A percentile compares a stretch with the other conserved stretches of the same genome.
Conservation (phyloP, 805 yeast genomes). For the Helenozyma baotianmanensis region DNA sequence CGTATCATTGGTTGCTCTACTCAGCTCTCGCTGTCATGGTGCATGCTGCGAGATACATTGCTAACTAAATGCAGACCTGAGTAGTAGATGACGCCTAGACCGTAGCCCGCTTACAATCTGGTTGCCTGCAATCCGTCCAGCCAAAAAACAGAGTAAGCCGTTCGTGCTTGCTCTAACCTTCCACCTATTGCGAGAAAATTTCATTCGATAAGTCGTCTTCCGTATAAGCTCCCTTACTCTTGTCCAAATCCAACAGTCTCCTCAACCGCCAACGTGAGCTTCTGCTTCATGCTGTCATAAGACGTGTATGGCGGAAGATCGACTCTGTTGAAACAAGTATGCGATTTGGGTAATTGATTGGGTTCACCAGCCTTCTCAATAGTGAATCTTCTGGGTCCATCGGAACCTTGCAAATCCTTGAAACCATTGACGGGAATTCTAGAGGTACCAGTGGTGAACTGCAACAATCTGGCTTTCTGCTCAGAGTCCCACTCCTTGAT, state of each 20-base stretch:
- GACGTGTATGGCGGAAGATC: slow-evolving; percentile 93
- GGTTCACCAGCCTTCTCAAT: slow-evolving; percentile 97
- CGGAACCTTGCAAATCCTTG: slow-evolving; percentile 97
- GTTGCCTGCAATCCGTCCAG: no score
- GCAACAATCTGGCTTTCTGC: slow-evolving; percentile 90
- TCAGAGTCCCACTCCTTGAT: slow-evolving; percentile 93
- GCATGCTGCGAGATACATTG: no score
- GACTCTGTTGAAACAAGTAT: slow-evolving; percentile 98
- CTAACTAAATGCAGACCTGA: no score
- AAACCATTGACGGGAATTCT: slow-evolving; percentile 99
- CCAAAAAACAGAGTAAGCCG: no score
- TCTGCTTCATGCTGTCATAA: slow-evolving; percentile 79
- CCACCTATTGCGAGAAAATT: no score
- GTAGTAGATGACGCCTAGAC: no score
- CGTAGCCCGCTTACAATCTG: no score
- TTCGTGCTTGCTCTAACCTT: no score
- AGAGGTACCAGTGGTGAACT: slow-evolving; percentile 98
- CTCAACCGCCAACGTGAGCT: slow-evolving; percentile 93
- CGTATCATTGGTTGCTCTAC: no score
- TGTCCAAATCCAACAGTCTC: slow-evolving; percentile 99
- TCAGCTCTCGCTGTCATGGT: no score
- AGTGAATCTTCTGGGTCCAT: slow-evolving; percentile 98
- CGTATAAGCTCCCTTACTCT: slow-evolving; percentile 46
- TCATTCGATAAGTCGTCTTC: no score
- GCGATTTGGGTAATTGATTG: slow-evolving; percentile 92